phyloP scores from a whole-genome alignment of 768 basidiomycete genomes.

The Flagelloscypha sp. region DNA sequence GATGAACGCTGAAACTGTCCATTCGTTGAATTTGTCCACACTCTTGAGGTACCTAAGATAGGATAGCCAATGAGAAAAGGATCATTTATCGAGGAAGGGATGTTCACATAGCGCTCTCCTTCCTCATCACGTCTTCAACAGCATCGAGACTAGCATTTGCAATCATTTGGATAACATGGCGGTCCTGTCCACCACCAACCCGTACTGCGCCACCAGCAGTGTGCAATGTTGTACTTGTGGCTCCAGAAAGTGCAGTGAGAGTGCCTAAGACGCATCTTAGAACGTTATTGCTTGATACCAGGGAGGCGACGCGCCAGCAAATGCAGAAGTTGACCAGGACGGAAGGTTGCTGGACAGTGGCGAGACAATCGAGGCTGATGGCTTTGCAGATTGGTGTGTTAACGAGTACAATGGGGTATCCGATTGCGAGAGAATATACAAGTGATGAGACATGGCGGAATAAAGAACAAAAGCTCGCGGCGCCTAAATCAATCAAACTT shows the following conservation, averaged over 20 bases:
- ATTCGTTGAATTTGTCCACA: constrained; percentile 97
- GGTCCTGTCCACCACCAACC: constrained; percentile 76
- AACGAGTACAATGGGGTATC: constrained; percentile 82
- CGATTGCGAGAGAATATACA: constrained; percentile 78
- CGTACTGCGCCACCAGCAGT: constrained; percentile 54
- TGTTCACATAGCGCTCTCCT: constrained; percentile 74
- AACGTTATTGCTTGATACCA: too few species aligned
- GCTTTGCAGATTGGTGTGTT: constrained; percentile 76
- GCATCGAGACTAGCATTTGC: constrained; percentile 94
- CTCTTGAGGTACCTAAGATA: constrained; percentile 80
- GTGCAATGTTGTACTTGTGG: constrained; percentile 67
- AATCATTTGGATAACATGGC: constrained; percentile 98
- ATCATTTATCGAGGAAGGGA: constrained; percentile 7
- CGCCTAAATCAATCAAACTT: too few species aligned
- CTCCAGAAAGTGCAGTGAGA: constrained; percentile 78
- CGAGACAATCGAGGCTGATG: constrained; percentile 47
- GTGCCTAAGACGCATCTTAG: too few species aligned
- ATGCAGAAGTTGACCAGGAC: constrained; percentile 86
- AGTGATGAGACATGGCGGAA: constrained; percentile 71
- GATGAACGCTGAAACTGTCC: constrained; percentile 94
- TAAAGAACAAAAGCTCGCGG: too few species aligned
- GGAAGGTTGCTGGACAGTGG: constrained; percentile 78
- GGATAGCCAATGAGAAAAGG: constrained; percentile 13
- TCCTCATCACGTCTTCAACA: constrained; percentile 87
- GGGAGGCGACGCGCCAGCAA: too few species aligned